Evolutionary conservation across 2,329 filamentous ascomycete genomes (phyloP).

Genomic region (Fusarium caatingaense): DNA sequence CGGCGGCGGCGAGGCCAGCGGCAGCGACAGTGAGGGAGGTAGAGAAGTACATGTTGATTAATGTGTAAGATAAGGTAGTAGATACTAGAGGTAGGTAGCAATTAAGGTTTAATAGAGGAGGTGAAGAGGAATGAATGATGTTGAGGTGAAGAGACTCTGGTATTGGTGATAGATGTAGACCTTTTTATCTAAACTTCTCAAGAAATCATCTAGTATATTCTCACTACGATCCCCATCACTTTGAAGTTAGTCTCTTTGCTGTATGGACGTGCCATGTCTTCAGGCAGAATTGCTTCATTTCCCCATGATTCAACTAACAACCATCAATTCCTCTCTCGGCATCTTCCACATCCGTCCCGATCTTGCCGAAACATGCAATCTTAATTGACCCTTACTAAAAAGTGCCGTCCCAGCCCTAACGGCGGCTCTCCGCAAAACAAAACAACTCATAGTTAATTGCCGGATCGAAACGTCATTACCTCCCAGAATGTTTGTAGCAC

Average conservation of each 20-base stretch:
- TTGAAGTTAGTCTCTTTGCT: too few relatives aligned
- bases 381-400: background rate
- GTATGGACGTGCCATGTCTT: too few relatives aligned
- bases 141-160: background rate
- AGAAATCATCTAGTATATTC: too few relatives aligned
- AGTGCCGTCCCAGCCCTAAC: background rate
- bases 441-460: background rate
- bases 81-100: background rate
- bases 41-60: conserved; percentile 27
- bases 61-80: background rate
- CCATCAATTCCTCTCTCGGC: background rate
- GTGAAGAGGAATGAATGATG: background rate
- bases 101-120: background rate
- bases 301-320: background rate
- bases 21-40: conserved; percentile 20
- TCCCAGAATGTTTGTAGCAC: background rate
- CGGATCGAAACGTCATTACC: conserved; percentile 4
- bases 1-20: conserved; percentile 30
- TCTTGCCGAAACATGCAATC: background rate
- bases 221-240: too few relatives aligned
- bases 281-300: background rate
- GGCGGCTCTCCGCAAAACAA: background rate
- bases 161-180: background rate
- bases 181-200: background rate
- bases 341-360: conserved; percentile 12